A percentile compares a stretch with the other conserved stretches of the same genome.
These are phyloP conservation scores for Neurospora sp. DNA, from an alignment of 2,329 filamentous ascomycete genomes.

Conservation along the genomic window DNA sequence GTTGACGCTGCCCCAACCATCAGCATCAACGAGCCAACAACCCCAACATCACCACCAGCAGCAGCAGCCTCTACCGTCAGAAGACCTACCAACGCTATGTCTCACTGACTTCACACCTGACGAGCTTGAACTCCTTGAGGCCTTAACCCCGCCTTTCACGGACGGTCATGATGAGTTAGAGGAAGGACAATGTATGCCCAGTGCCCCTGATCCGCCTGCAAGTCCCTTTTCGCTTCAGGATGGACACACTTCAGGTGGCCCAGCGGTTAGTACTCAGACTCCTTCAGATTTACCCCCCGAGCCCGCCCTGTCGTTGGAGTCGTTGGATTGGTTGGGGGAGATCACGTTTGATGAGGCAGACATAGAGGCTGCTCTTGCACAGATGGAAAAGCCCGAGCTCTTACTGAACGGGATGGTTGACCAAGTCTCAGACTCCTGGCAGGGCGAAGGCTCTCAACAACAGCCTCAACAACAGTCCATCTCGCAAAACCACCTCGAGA, in stretches of 20 bases:
- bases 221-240: constrained; percentile 12
- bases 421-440: neutral
- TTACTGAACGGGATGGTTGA: neutral
- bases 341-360: neutral
- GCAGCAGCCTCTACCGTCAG: neutral
- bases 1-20: neutral
- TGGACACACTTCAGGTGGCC: constrained; percentile 18
- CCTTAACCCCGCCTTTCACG: neutral
- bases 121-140: neutral
- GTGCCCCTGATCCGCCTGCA: constrained; percentile 15
- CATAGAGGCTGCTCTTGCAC: constrained; percentile 3
- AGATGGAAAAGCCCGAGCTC: neutral
- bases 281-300: constrained; percentile 1
- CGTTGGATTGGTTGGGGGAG: neutral
- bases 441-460: neutral
- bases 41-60: constrained; percentile 1
- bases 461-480: neutral
- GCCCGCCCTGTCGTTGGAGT: neutral
- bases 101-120: neutral
- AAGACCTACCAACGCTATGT: neutral
- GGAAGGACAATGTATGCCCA: constrained; percentile 7
- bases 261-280: constrained; percentile 16
- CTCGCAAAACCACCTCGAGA: constrained; percentile 5
- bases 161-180: neutral
- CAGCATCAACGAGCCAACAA: neutral